Conservation (phyloP, 164 flowering plant genomes). For the Tetrastigma voinierianum region DNA sequence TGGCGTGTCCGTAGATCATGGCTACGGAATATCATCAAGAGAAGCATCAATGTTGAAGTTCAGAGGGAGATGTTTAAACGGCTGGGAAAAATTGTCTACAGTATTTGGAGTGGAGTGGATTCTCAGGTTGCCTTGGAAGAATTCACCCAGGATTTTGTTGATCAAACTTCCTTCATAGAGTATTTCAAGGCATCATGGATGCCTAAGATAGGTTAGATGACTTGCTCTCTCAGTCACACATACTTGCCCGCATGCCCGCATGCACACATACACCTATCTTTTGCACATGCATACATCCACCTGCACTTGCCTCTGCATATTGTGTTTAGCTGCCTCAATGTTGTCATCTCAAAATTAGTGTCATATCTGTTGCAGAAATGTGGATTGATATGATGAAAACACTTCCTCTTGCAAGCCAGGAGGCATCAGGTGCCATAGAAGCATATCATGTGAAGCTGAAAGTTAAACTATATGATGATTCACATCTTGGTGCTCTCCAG, state of each 20-base stretch:
- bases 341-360: neutral
- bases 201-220: slow-evolving; percentile 82
- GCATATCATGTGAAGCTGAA: slow-evolving; percentile 92
- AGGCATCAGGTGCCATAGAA: slow-evolving; percentile 92
- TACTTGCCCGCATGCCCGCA: neutral
- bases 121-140: slow-evolving; percentile 46
- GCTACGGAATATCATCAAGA: slow-evolving; percentile 76
- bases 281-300: neutral
- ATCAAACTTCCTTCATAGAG: slow-evolving; percentile 77
- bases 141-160: slow-evolving; percentile 78
- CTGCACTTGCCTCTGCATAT: neutral
- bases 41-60: slow-evolving; percentile 65
- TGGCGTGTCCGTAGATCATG: slow-evolving; percentile 98
- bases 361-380: slow-evolving; percentile 54
- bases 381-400: slow-evolving; percentile 77
- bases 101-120: slow-evolving; percentile 72
- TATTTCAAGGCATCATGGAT: slow-evolving; percentile 85
- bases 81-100: slow-evolving; percentile 62
- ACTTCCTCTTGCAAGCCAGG: slow-evolving; percentile 88
- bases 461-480: slow-evolving; percentile 77
- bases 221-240: slow-evolving; percentile 6
- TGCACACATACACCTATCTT: neutral
- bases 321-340: neutral
- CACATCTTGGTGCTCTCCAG: slow-evolving; percentile 83
- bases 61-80: slow-evolving; percentile 85